These are phyloP conservation scores for Penicillium sumatraense DNA, from an alignment of 2,329 filamentous ascomycete species.

Conservation along the genomic window DNA sequence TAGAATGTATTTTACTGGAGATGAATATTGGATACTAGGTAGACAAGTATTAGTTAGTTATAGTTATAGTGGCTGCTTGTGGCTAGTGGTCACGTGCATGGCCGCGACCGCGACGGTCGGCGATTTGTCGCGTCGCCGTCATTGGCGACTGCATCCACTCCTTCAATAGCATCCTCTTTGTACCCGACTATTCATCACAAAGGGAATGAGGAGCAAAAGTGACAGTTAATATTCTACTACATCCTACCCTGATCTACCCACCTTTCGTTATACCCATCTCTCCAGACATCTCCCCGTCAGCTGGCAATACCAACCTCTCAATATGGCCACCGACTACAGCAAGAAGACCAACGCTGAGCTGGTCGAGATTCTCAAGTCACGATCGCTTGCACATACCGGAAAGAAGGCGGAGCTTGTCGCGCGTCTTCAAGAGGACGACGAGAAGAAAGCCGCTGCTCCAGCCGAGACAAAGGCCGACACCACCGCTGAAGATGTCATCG, in stretches of 20 bases:
- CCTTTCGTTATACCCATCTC: not conserved
- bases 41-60: no score
- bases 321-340: slow-evolving; percentile 51
- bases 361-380: slow-evolving; percentile 54
- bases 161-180: slow-evolving; percentile 7
- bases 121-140: slow-evolving; percentile 12
- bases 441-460: slow-evolving; percentile 28
- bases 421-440: slow-evolving; percentile 51
- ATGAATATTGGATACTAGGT: no score
- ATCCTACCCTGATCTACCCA: not conserved
- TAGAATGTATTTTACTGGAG: no score
- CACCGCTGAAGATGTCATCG: slow-evolving; percentile 48
- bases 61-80: not conserved
- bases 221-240: not conserved
- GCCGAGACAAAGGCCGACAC: slow-evolving; percentile 32
- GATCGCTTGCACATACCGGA: slow-evolving; percentile 52
- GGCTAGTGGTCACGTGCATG: slow-evolving; percentile 4
- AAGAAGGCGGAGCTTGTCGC: slow-evolving; percentile 57
- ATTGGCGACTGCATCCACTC: slow-evolving; percentile 4
- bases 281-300: not conserved
- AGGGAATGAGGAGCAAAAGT: slow-evolving; percentile 5
- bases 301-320: slow-evolving; percentile 11
- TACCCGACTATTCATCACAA: slow-evolving; percentile 7
- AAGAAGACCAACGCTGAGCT: slow-evolving; percentile 57
- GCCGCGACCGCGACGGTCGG: not conserved